These are phyloP conservation scores for Solanum boliviense DNA, from an alignment of 257 asterid species.

Conservation along the genomic window DNA sequence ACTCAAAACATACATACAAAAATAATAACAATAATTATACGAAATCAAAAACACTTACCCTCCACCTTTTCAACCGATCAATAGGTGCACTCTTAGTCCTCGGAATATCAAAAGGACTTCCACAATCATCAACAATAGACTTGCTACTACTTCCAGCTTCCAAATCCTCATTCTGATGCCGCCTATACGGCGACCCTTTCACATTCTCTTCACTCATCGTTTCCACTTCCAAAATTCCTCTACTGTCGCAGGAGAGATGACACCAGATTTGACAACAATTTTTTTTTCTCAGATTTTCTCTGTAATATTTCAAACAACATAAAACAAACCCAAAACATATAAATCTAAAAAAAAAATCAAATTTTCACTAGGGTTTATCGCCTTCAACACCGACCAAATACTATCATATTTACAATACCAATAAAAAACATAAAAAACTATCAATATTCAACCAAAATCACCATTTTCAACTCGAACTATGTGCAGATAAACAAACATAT, in stretches of 20 bases:
- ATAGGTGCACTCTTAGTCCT: conserved; percentile 79
- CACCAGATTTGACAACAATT: conserved; percentile 13
- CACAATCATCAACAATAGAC: conserved; percentile 35
- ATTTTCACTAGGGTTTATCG: not conserved
- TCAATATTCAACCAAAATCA: not conserved
- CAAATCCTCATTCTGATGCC: conserved; percentile 39
- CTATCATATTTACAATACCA: not conserved
- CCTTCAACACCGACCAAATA: not conserved
- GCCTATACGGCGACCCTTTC: conserved; percentile 46
- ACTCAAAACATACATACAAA: not conserved
- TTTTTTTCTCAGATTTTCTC: not conserved
- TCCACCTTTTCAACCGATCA: conserved; percentile 68
- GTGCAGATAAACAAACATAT: not conserved
- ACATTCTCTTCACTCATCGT: conserved; percentile 1
- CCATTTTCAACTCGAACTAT: not conserved
- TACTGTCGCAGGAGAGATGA: conserved; percentile 74
- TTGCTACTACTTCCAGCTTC: conserved; percentile 32
- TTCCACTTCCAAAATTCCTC: not conserved
- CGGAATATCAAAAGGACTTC: conserved; percentile 52
- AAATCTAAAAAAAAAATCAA: not conserved
- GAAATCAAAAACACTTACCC: conserved; percentile 38
- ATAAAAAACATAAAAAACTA: not conserved
- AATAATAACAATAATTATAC: not conserved
- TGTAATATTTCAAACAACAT: not conserved
- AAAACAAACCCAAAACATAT: not conserved